Percentiles rank a stretch among this genome's conserved stretches.
Conservation (phyloP, 225 moss, liverwort and hornwort species). For the Pseudisothecium myosuroides region DNA sequence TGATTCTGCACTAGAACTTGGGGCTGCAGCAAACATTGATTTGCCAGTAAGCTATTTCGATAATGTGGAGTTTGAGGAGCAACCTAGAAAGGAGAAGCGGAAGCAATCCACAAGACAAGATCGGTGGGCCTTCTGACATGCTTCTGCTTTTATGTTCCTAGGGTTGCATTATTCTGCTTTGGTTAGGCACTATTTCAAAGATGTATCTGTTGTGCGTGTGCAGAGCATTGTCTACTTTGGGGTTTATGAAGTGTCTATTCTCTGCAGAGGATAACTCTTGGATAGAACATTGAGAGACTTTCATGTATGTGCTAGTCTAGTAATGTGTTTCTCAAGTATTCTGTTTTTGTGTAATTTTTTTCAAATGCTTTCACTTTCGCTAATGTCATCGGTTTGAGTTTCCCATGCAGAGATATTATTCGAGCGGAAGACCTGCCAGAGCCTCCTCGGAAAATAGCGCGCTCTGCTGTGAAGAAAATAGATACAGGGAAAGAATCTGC, state of each 20-base stretch:
- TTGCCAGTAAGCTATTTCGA: constrained; percentile 38
- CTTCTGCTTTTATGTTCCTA: neutral
- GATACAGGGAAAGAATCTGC: constrained; percentile 18
- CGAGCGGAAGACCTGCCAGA: constrained; percentile 72
- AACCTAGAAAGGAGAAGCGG: constrained; percentile 34
- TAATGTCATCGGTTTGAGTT: neutral
- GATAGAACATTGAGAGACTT: neutral
- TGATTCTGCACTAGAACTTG: neutral
- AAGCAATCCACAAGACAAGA: constrained; percentile 42
- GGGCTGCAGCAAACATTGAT: neutral
- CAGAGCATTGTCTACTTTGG: neutral
- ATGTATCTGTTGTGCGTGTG: neutral
- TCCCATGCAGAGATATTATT: constrained; percentile 42
- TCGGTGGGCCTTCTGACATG: constrained; percentile 24
- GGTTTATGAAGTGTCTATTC: neutral
- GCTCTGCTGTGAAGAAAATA: constrained; percentile 31
- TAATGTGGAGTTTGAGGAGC: constrained; percentile 19
- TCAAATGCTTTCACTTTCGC: neutral
- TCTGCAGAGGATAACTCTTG: neutral
- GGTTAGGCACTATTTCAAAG: neutral
- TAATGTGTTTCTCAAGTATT: neutral
- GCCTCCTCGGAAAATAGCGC: constrained; percentile 67
- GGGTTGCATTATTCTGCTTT: neutral
- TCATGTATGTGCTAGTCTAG: neutral
- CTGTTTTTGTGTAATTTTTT: neutral